Conservation (phyloP, 2,329 filamentous ascomycete species). For the Venturia aucupariae region DNA sequence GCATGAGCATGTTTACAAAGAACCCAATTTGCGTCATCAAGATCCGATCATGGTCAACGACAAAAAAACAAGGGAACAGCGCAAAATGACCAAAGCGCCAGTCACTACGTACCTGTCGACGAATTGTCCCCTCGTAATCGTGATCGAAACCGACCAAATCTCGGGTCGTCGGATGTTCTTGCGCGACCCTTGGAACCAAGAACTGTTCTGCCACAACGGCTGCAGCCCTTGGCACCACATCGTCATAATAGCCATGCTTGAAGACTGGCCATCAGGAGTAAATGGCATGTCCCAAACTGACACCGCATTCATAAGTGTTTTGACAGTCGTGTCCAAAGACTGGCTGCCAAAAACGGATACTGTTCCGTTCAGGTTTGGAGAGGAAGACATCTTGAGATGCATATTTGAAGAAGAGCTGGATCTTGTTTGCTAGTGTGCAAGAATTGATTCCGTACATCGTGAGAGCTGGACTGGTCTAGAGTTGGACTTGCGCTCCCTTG, state of each 20-base stretch:
- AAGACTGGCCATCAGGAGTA: not conserved
- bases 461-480: not conserved
- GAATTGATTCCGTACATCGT: not conserved
- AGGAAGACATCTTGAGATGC: not conserved
- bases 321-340: not conserved
- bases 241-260: not conserved
- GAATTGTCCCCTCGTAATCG: not conserved
- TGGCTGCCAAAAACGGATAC: not conserved
- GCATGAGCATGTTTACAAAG: not conserved
- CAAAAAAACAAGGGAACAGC: not conserved
- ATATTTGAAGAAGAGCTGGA: not conserved
- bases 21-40: not conserved
- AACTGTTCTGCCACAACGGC: not conserved
- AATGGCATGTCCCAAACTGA: not conserved
- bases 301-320: not conserved
- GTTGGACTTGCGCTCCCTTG: not conserved
- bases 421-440: not conserved
- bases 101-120: not conserved
- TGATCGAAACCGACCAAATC: not conserved
- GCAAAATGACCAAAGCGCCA: not conserved
- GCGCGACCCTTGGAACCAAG: not conserved
- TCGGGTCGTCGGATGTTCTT: not conserved
- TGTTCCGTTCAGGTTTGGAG: not conserved
- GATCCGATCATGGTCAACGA: not conserved
- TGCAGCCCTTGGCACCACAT: not conserved